Conservation (phyloP, 352 stramenopile species). For the Halophytophthora polymorphica region DNA sequence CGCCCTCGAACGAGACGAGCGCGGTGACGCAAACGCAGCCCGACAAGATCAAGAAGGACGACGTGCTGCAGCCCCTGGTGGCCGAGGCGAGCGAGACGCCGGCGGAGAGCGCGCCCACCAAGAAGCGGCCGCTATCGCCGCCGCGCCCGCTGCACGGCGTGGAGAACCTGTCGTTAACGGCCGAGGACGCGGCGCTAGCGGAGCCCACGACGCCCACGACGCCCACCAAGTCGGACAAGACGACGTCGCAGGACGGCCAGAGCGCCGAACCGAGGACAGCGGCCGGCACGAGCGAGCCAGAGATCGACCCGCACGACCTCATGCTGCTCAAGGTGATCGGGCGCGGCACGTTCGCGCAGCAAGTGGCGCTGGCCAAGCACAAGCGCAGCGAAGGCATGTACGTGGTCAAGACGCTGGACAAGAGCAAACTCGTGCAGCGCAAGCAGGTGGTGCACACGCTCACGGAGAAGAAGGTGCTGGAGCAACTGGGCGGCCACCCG, state of each 20-base stretch:
- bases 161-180: conserved; percentile 8
- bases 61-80: no score
- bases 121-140: conserved; percentile 30
- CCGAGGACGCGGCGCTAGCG: conserved; percentile 9
- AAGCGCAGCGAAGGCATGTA: conserved; percentile 50
- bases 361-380: conserved; percentile 73
- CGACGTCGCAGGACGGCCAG: no score
- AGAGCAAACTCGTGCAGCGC: conserved; percentile 64
- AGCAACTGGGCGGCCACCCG: conserved; percentile 55
- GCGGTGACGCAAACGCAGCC: no score
- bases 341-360: conserved; percentile 77
- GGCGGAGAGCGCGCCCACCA: conserved; percentile 1
- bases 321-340: conserved; percentile 85
- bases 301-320: conserved; percentile 63
- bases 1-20: no score
- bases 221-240: no score
- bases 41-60: no score
- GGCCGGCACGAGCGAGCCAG: neutral
- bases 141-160: conserved; percentile 14
- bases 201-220: conserved; percentile 28
- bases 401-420: conserved; percentile 83
- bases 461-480: conserved; percentile 74
- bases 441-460: conserved; percentile 82
- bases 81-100: no score
- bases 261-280: neutral